These are phyloP conservation scores for Epichloe hybrida DNA, from an alignment of 2,329 filamentous ascomycete genomes.

Conservation along the genomic window DNA sequence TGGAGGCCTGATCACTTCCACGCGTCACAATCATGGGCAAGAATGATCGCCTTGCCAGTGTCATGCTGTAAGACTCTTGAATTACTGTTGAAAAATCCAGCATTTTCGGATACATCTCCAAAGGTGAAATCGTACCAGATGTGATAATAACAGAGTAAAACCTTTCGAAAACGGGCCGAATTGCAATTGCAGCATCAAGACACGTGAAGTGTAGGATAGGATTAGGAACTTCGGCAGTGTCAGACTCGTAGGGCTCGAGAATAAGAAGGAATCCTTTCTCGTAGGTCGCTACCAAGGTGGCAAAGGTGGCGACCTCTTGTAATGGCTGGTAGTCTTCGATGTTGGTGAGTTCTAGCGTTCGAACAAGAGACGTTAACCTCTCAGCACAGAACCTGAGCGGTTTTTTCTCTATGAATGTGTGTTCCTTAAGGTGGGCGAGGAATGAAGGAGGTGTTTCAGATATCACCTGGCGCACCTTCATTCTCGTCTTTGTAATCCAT, in stretches of 20 bases:
- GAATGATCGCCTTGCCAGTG: slow-evolving; percentile 85
- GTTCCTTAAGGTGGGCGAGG: slow-evolving; percentile 79
- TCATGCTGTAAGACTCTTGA: slow-evolving; percentile 97
- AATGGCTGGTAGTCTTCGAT: slow-evolving; percentile 96
- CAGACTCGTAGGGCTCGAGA: slow-evolving; percentile 92
- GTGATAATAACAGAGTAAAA: slow-evolving; percentile 98
- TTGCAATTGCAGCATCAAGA: slow-evolving; percentile 92
- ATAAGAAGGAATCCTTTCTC: slow-evolving; percentile 94
- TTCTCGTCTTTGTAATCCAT: slow-evolving; percentile 51
- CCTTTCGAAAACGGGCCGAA: slow-evolving; percentile 92
- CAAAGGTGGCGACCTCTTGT: slow-evolving; percentile 95
- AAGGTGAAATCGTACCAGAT: slow-evolving; percentile 86
- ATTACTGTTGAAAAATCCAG: slow-evolving; percentile 84
- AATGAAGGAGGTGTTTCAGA: slow-evolving; percentile 95
- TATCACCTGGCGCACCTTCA: slow-evolving; percentile 96
- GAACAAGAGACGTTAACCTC: slow-evolving; percentile 80
- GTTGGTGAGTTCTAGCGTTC: slow-evolving; percentile 89
- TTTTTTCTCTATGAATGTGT: slow-evolving; percentile 96
- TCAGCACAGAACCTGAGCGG: slow-evolving; percentile 91
- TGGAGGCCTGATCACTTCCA: slow-evolving; percentile 83
- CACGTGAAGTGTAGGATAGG: slow-evolving; percentile 96
- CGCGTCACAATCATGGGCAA: slow-evolving; percentile 94
- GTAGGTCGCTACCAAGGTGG: slow-evolving; percentile 89
- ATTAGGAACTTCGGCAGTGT: slow-evolving; percentile 88
- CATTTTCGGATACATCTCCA: slow-evolving; percentile 99